Base-by-base conservation (phyloP, 2,329 filamentous ascomycete species). In the Pyrenophora seminiperda region DNA sequence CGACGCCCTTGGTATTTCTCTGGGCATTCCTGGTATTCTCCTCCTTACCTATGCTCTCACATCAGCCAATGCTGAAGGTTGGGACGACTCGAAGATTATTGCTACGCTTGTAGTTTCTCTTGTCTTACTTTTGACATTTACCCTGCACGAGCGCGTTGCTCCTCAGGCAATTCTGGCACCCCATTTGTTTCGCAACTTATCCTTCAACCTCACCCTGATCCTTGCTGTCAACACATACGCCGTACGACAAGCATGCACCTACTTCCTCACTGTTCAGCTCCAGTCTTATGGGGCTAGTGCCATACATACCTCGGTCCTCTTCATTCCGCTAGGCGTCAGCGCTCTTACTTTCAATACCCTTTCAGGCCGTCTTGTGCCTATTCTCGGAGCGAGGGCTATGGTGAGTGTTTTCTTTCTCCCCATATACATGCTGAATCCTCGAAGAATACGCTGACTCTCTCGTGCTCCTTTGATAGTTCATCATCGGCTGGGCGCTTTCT, bases 211-310 rank as follows among this genome's bases (percentile, higher is more conserved):
- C 2, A 34, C 31, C 4, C 5, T 34, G 6, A 11, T 34, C 10
- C 37, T 47, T 9, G 37, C 44, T 14, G 30, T 41, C 30, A 47
- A 41, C 10, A 47, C 37, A 11, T 47, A 47, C 33, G 44, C 44
- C n/a, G 37, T 47, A 30, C 29, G 44, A 36, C 44, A 47, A 30
- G 44, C 29, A 10, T 41, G 36, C 15, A 47, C 29, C 3, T 47
- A 47, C 37, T 47, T 41, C 15, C 44, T 47, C n/a, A 47, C 44
- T 30, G 30, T 47, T 2, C 37, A 47, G 37, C 44, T 47, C 7
- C 44, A 47, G 10, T 34, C 31, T 7, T 34, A 34, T 10, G 44
- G 44, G 19, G 18, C 37, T 18, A 47, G 29, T 20, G 44, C 44
- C 5, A 41, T 47, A 7, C 44, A 47, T 15, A 47, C 44, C 29